phyloP scores from a whole-genome alignment of 768 basidiomycete species.

The Strobilomyces dryophilus region DNA sequence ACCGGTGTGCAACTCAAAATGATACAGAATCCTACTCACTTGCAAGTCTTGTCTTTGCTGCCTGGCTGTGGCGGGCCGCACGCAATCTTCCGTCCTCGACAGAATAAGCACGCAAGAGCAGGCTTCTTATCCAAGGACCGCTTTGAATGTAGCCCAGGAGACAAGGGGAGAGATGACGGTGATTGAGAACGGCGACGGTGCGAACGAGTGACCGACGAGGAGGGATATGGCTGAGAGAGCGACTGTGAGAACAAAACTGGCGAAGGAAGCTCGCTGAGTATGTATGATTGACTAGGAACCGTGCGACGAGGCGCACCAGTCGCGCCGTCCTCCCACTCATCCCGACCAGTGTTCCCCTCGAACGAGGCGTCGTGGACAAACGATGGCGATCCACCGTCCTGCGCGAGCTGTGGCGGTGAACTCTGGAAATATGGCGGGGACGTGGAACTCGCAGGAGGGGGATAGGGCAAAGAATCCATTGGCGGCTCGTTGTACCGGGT shows the following conservation, averaged over 20 bases:
- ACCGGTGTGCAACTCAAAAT: not conserved
- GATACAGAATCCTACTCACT: slow-evolving; percentile 41
- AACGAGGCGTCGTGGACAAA: slow-evolving; percentile 13
- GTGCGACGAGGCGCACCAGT: slow-evolving; percentile 1
- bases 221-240: slow-evolving; percentile 9
- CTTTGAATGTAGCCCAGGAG: slow-evolving; percentile 22
- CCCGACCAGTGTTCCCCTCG: slow-evolving; percentile 1
- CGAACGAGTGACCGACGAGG: slow-evolving; percentile 16
- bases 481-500: slow-evolving; percentile 19
- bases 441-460: slow-evolving; percentile 21
- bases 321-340: slow-evolving; percentile 22
- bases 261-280: slow-evolving; percentile 16
- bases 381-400: slow-evolving; percentile 16
- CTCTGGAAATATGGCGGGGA: slow-evolving; percentile 21
- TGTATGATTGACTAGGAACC: slow-evolving; percentile 14
- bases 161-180: slow-evolving; percentile 22
- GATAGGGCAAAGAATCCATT: slow-evolving; percentile 31
- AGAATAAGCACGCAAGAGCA: slow-evolving; percentile 60
- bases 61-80: slow-evolving; percentile 56
- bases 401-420: slow-evolving; percentile 5
- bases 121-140: slow-evolving; percentile 48
- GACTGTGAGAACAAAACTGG: slow-evolving; percentile 10
- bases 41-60: slow-evolving; percentile 57
- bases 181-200: slow-evolving; percentile 24
- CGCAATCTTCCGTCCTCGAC: slow-evolving; percentile 65